phyloP scores from a whole-genome alignment of 2,329 filamentous ascomycete genomes.

The Colletotrichum theobromicola region DNA sequence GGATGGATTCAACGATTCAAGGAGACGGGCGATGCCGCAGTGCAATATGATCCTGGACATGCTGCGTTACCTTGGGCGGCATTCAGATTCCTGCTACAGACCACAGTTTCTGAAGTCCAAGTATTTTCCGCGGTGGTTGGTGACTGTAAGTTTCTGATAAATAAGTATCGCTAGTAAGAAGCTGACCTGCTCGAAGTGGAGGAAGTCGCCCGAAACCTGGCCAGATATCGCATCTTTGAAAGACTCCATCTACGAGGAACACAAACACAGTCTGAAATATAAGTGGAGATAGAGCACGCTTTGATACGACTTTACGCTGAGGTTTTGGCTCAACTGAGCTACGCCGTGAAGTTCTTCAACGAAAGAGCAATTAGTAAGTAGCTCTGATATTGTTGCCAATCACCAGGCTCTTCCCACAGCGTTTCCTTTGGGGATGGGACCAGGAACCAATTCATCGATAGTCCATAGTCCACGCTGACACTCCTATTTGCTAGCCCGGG shows the following conservation, averaged over 20 bases:
- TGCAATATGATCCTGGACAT: slow-evolving; percentile 30
- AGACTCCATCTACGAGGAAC: not conserved
- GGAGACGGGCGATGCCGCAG: slow-evolving; percentile 27
- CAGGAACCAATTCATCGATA: too few relatives aligned
- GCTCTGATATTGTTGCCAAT: too few relatives aligned
- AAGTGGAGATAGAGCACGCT: not conserved
- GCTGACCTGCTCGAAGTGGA: not conserved
- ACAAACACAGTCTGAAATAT: not conserved
- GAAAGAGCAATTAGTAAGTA: not conserved
- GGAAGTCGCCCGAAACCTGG: not conserved
- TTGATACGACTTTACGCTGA: not conserved
- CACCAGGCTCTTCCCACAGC: too few relatives aligned
- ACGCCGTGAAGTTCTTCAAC: not conserved
- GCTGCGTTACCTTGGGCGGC: slow-evolving; percentile 34
- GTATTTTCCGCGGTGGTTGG: not conserved
- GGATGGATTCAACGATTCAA: slow-evolving; percentile 33
- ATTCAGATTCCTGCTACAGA: slow-evolving; percentile 30
- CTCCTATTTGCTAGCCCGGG: not conserved
- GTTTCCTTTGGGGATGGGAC: not conserved
- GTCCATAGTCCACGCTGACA: not conserved
- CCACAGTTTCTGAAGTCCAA: not conserved
- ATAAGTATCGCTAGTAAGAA: too few relatives aligned
- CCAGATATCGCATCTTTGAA: not conserved
- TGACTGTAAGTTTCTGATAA: not conserved
- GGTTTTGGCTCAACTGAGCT: not conserved